phyloP scores from a whole-genome alignment of 169 alveolate genomes.

The Cryptosporidium sp. region DNA sequence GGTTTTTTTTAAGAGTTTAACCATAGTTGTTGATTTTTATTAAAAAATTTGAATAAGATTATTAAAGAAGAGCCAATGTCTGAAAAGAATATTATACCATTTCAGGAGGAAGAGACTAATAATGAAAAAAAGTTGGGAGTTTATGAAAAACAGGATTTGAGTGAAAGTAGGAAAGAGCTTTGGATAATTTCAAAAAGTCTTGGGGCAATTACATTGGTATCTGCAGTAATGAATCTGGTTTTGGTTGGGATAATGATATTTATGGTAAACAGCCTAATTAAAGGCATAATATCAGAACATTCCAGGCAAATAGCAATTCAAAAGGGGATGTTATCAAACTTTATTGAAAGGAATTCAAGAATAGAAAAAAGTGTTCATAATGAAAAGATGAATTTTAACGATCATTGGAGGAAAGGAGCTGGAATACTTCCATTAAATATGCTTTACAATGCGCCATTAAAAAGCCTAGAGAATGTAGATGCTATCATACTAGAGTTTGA shows the following conservation, averaged over 20 bases:
- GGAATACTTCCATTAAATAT: constrained; percentile 40
- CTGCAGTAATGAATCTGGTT: constrained; percentile 12
- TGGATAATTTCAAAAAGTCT: constrained; percentile 18
- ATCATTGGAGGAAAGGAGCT: neutral
- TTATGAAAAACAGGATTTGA: neutral
- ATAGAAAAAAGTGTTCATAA: neutral
- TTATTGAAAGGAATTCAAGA: constrained; percentile 19
- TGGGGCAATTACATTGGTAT: constrained; percentile 38
- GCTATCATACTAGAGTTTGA: constrained; percentile 61
- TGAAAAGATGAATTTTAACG: neutral
- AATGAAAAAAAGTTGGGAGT: neutral
- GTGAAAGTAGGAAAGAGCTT: constrained; percentile 17
- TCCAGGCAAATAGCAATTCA: constrained; percentile 12
- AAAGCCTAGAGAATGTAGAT: constrained; percentile 50
- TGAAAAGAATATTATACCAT: neutral
- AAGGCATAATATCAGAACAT: neutral
- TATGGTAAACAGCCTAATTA: constrained; percentile 20
- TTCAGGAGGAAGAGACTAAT: constrained; percentile 1
- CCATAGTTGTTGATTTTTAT: neutral
- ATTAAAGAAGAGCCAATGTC: neutral
- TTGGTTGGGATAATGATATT: constrained; percentile 32
- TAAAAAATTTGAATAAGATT: neutral
- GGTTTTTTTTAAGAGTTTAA: neutral
- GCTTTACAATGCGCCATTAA: constrained; percentile 63
- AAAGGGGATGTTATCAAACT: constrained; percentile 13